Evolutionary conservation across 2,329 filamentous ascomycete genomes (phyloP).

Genomic region (Penicillium paneum): DNA sequence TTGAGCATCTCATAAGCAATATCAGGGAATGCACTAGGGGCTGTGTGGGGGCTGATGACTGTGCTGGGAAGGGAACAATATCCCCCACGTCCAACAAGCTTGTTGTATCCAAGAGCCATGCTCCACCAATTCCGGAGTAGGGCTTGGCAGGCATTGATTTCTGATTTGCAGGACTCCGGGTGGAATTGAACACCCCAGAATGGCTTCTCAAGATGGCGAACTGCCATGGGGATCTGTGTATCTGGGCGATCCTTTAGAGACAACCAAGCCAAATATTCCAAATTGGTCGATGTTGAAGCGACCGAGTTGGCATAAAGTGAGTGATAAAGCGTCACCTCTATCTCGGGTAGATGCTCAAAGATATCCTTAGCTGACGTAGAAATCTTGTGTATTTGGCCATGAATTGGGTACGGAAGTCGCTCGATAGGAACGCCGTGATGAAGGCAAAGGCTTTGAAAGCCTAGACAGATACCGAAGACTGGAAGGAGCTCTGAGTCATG

Average conservation of each 20-base stretch:
- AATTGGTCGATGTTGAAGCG: slow-evolving; percentile 28
- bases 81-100: slow-evolving; percentile 25
- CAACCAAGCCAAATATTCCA: slow-evolving; percentile 62
- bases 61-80: slow-evolving; percentile 19
- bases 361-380: slow-evolving; percentile 61
- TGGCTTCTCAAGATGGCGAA: slow-evolving; percentile 64
- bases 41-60: slow-evolving; percentile 19
- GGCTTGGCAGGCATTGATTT: slow-evolving; percentile 53
- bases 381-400: slow-evolving; percentile 74
- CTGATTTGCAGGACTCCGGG: slow-evolving; percentile 82
- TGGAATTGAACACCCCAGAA: slow-evolving; percentile 91
- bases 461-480: slow-evolving; percentile 82
- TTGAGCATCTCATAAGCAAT: slow-evolving; percentile 48
- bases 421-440: slow-evolving; percentile 65
- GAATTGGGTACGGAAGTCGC: slow-evolving; percentile 67
- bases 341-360: slow-evolving; percentile 58
- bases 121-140: slow-evolving; percentile 75
- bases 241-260: slow-evolving; percentile 38
- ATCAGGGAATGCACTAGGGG: slow-evolving; percentile 25
- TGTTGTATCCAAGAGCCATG: slow-evolving; percentile 61
- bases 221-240: slow-evolving; percentile 67
- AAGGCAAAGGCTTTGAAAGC: slow-evolving; percentile 77
- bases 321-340: slow-evolving; percentile 76
- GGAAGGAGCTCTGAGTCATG: slow-evolving; percentile 61
- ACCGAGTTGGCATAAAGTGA: slow-evolving; percentile 52